Base-by-base conservation (phyloP, 768 basidiomycete genomes). In the Termitomyces heimii region DNA sequence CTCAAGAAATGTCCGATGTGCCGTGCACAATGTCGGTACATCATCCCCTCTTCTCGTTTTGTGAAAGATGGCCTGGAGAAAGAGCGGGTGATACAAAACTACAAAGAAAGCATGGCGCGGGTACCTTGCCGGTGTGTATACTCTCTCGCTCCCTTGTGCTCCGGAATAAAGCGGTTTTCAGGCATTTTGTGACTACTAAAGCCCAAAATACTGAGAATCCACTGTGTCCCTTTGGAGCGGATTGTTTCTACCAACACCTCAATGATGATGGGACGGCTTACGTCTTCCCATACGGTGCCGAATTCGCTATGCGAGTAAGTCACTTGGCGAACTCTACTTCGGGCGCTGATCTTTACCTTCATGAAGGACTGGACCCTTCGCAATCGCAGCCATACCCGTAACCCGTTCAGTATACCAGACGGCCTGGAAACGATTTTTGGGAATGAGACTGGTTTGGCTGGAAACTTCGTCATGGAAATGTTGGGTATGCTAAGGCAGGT, bases 1-100 rank as follows among this genome's bases (percentile, higher is more conserved):
- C 85, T 79, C 60, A 92, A 92, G 74, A 83, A 79, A 44, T 93
- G 91, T 65, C 90, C 91, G 0, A 83, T 89, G 73, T 92, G 90
- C 66, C 85, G 91, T 32, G 68, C 77, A 3, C 64, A 76, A 4
- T 87, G 89, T 42, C 80, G 77, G 48, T 91, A 86, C 59, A 81
- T 90, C 32, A 86, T 81, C 12, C 90, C 90, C 0, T 89, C 89
- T 3, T 85, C 84, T n/a, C 73, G 75, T 45, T 91, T 84, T 69
- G 85, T 77, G 66, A 77, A 77, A 16, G 76, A 81, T 2, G 81
- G 75, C 4, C 73, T 81, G 55, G 69, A 76, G 53, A 92, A 89
- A 69, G 68, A 68, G 14, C 73, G 68, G 26, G 72, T 73, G 3
- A 74, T 85, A 0, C 73, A 80, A 32, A 74, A 76, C 22, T 92